Evolutionary conservation across 768 basidiomycete genomes (phyloP).

Genomic region (Podaxis sp.): DNA sequence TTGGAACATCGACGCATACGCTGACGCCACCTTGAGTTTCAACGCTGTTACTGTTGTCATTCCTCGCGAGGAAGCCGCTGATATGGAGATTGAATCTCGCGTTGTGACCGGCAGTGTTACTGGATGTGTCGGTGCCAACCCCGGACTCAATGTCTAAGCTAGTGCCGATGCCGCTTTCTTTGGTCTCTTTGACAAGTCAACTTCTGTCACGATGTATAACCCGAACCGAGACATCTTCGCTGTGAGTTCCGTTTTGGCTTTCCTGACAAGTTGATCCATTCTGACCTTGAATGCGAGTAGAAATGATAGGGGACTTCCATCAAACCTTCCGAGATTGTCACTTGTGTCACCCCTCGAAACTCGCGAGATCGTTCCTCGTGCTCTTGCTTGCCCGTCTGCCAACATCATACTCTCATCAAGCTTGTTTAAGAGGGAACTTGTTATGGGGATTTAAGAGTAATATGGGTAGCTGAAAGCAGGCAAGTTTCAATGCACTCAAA

Average conservation of each 20-base stretch:
- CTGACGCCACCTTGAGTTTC: not conserved
- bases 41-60: not conserved
- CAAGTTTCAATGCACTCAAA: too few relatives aligned
- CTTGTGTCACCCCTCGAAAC: not conserved
- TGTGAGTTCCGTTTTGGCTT: conserved; percentile 20
- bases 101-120: not conserved
- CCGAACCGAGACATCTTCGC: conserved; percentile 38
- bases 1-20: conserved; percentile 59
- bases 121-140: conserved; percentile 34
- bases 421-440: not conserved
- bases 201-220: conserved; percentile 31
- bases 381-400: not conserved
- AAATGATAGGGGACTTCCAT: not conserved
- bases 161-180: conserved; percentile 41
- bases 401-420: not conserved
- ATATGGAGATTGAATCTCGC: not conserved
- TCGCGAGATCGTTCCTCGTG: not conserved
- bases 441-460: too few relatives aligned
- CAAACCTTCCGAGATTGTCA: not conserved
- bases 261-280: not conserved
- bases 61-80: not conserved
- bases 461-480: too few relatives aligned
- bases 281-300: not conserved
- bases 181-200: conserved; percentile 33
- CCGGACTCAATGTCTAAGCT: conserved; percentile 35